phyloP scores from a whole-genome alignment of 2,329 filamentous ascomycete genomes.

The Aspergillus cejpii region DNA sequence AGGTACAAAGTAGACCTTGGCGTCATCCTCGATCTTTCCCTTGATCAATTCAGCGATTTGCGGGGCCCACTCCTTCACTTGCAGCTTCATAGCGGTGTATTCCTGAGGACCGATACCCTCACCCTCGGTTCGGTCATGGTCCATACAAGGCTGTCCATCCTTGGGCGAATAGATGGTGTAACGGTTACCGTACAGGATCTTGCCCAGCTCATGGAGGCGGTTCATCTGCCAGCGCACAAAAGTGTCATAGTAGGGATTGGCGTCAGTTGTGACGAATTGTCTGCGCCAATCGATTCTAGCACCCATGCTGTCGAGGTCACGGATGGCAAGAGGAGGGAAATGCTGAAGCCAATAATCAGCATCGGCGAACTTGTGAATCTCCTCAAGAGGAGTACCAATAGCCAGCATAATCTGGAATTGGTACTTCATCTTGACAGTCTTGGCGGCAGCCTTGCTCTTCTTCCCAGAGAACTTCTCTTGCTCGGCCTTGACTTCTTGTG shows the following conservation, averaged over 20 bases:
- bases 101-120: conserved; percentile 82
- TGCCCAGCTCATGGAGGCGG: conserved; percentile 76
- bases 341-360: conserved; percentile 85
- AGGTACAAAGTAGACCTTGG: conserved; percentile 81
- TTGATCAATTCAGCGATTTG: conserved; percentile 64
- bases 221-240: conserved; percentile 98
- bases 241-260: conserved; percentile 92
- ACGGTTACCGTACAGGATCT: conserved; percentile 87
- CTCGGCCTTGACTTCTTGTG: conserved; percentile 66
- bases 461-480: conserved; percentile 85
- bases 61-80: conserved; percentile 81
- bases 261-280: conserved; percentile 88
- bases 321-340: conserved; percentile 72
- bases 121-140: conserved; percentile 74
- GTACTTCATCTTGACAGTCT: conserved; percentile 90
- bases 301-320: conserved; percentile 77
- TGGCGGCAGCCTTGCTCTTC: conserved; percentile 85
- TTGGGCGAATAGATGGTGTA: conserved; percentile 93
- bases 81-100: conserved; percentile 87
- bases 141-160: conserved; percentile 80
- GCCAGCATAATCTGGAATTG: conserved; percentile 93
- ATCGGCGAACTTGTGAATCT: conserved; percentile 91
- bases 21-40: conserved; percentile 69
- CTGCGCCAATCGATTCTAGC: conserved; percentile 88
- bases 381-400: conserved; percentile 75